These are phyloP conservation scores for Elaeis oleifera DNA, from an alignment of 202 grass and related monocot genomes.

Conservation along the genomic window DNA sequence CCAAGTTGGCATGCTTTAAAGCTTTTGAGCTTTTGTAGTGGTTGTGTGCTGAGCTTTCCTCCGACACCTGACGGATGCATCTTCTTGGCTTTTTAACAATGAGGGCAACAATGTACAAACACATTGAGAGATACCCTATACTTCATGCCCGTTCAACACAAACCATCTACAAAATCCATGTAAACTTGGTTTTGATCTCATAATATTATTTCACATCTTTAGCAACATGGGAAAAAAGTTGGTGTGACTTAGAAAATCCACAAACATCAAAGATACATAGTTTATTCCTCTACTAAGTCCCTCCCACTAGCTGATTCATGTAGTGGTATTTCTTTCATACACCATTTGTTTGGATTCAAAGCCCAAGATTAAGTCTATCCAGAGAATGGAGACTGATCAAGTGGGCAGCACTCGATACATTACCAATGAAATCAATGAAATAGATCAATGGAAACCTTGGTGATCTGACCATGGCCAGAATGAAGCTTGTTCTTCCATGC, in stretches of 20 bases:
- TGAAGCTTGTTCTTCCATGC: constrained; percentile 5
- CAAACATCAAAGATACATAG: neutral
- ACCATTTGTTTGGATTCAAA: neutral
- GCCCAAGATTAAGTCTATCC: neutral
- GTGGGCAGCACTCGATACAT: too few relatives aligned
- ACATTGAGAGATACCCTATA: neutral
- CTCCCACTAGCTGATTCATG: neutral
- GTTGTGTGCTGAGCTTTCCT: too few relatives aligned
- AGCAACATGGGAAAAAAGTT: neutral
- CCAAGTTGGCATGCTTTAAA: too few relatives aligned
- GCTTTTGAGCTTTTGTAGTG: too few relatives aligned
- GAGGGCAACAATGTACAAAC: too few relatives aligned
- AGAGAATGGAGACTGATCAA: too few relatives aligned
- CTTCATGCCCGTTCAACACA: neutral
- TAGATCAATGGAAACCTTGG: constrained; percentile 1
- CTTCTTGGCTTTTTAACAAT: too few relatives aligned
- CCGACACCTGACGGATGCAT: too few relatives aligned
- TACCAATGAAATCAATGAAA: too few relatives aligned
- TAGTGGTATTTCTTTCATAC: neutral
- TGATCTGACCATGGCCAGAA: constrained; percentile 14
- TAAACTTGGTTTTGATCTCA: neutral
- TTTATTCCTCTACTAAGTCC: neutral
- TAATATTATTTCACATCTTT: constrained; percentile 2
- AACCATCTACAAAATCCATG: neutral
- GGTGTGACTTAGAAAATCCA: neutral